A percentile compares a stretch with the other conserved stretches of the same genome.
phyloP scores from a whole-genome alignment of 225 moss, liverwort and hornwort genomes.

The Bryoerythrophyllum caledonicum region DNA sequence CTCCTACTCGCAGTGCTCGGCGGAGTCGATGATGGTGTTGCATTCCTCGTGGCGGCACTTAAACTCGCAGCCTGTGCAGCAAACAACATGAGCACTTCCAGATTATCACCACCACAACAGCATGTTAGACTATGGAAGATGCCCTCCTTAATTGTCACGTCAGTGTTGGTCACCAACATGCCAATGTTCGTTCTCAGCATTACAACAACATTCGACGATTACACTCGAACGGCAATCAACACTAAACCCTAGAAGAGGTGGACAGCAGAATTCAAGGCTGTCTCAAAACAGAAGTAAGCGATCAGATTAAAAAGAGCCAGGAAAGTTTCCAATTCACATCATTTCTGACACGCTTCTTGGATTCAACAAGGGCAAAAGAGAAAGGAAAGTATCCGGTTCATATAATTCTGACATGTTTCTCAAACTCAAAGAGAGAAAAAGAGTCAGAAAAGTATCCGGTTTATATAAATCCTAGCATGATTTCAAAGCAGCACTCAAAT shows the following conservation, averaged over 20 bases:
- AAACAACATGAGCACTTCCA: conserved; percentile 19
- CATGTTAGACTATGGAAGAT: background rate
- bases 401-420: background rate
- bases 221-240: background rate
- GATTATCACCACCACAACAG: background rate
- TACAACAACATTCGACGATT: conserved; percentile 7
- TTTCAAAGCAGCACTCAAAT: background rate
- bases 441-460: no score
- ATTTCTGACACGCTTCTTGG: background rate
- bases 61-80: conserved; percentile 22
- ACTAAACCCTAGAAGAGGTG: background rate
- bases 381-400: background rate
- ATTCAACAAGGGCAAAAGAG: no score
- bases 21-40: conserved; percentile 45
- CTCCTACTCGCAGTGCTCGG: conserved; percentile 40
- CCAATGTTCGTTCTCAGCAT: background rate
- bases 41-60: conserved; percentile 9
- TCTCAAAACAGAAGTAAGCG: background rate
- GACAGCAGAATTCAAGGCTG: background rate
- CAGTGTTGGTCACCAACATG: background rate
- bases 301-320: background rate
- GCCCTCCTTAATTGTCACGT: background rate
- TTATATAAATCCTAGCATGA: background rate
- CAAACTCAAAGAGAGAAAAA: background rate
- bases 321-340: background rate